Evolutionary conservation across 345 rosid genomes (phyloP).

Genomic region (Acer yangbiense): DNA sequence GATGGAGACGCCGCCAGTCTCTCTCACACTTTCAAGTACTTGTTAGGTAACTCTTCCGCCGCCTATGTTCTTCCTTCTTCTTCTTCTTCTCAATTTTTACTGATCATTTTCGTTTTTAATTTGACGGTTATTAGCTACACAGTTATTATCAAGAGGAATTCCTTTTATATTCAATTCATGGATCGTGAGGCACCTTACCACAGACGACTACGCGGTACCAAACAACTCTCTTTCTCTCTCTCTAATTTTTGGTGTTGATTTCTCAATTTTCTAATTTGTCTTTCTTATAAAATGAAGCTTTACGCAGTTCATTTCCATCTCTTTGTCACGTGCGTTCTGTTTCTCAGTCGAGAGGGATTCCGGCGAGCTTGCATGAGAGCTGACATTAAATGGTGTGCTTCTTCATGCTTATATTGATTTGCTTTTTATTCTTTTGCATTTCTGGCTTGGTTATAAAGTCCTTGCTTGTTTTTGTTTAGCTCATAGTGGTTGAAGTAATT

Average conservation of each 20-base stretch:
- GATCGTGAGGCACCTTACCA: constrained; percentile 81
- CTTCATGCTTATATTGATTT: neutral
- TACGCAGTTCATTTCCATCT: constrained; percentile 92
- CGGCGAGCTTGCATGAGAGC: constrained; percentile 91
- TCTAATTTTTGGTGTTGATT: neutral
- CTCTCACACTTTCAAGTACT: constrained; percentile 68
- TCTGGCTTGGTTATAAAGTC: neutral
- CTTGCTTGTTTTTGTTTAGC: neutral
- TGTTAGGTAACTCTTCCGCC: constrained; percentile 40
- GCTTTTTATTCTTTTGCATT: neutral
- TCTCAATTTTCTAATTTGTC: neutral
- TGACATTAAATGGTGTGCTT: constrained; percentile 68
- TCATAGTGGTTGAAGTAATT: neutral
- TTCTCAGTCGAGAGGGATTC: constrained; percentile 95
- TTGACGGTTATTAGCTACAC: constrained; percentile 54
- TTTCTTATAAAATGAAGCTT: constrained; percentile 46
- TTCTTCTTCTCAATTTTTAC: neutral
- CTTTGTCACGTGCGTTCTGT: constrained; percentile 82
- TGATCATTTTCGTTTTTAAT: neutral
- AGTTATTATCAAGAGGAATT: constrained; percentile 81
- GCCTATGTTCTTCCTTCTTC: neutral
- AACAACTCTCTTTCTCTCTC: neutral
- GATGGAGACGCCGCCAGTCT: constrained; percentile 38
- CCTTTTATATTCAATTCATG: constrained; percentile 87
- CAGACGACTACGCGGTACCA: constrained; percentile 77